These are phyloP conservation scores for Coemansia sp. DNA, from an alignment of 192 early-diverging fungal genomes.

Conservation along the genomic window DNA sequence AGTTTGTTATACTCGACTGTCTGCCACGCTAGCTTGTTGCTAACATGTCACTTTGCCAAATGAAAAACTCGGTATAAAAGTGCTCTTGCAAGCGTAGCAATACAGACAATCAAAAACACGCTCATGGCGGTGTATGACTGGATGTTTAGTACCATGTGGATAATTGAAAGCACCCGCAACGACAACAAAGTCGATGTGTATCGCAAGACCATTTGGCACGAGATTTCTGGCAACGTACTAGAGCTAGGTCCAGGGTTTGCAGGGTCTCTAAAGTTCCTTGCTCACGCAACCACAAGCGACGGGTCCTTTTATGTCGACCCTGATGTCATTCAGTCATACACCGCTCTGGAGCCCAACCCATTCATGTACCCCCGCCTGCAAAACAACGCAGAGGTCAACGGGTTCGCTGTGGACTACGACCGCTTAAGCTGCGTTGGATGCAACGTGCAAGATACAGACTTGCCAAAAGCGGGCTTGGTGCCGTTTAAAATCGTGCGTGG, in stretches of 20 bases:
- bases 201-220: slow-evolving; percentile 29
- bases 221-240: slow-evolving; percentile 41
- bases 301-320: slow-evolving; percentile 26
- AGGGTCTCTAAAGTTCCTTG: slow-evolving; percentile 27
- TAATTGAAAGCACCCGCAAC: slow-evolving; percentile 29
- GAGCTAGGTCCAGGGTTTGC: slow-evolving; percentile 42
- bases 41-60: no score
- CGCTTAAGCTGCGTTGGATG: slow-evolving; percentile 7
- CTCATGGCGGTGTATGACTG: slow-evolving; percentile 15
- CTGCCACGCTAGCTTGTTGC: no score
- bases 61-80: no score
- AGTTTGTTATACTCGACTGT: no score
- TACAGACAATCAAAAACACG: background rate
- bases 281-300: slow-evolving; percentile 21
- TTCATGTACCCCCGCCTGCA: slow-evolving; percentile 32
- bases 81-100: background rate
- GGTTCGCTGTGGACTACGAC: slow-evolving; percentile 36
- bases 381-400: slow-evolving; percentile 27
- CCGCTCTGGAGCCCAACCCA: slow-evolving; percentile 41
- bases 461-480: slow-evolving; percentile 1
- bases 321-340: slow-evolving; percentile 20
- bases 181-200: slow-evolving; percentile 36
- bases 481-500: slow-evolving; percentile 41
- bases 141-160: slow-evolving; percentile 27
- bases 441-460: background rate